Evolutionary conservation across 148 eudicot species (phyloP), one percentile per base, ranked within the genome.

Genomic region (Fagopyrum esculentum): DNA sequence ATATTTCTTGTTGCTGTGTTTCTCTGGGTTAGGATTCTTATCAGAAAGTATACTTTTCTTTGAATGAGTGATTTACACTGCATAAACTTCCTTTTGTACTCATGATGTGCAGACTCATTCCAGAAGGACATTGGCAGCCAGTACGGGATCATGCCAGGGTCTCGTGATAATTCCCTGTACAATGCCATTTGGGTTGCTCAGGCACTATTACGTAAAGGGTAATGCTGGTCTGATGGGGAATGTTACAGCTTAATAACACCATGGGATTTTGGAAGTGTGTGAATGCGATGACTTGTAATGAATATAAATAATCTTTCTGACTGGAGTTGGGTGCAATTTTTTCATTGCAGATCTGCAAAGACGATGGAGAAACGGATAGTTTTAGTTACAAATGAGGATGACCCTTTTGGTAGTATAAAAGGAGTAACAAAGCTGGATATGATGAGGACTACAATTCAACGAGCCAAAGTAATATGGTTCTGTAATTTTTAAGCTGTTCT

Each of bases 151-250:
- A 75, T 90, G 78, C 72, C 93, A 70, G 98, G 92, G 16, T 90
- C 93, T 49, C 88, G 97, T 56, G 96, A 94, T 45, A 94, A 91
- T 82, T 87, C 98, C 74, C 86, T 94, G 59, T 91, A 90, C 83
- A 94, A 87, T 88, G 96, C 97, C 72, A 84, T 94, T 76, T 94
- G 98, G 98, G 98, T 80, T 84, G 93, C 97, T 54, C 98, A 91
- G 79, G 98, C 93, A n/a, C 82, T 94, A 29, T 80, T 94, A 30
- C 93, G 97, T 45, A 94, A 94, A 83, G 98, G 98, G 98, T 93
- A 84, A 72, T 72, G 19, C 68, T 73, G 7, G 4, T 73, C 15
- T 66, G 60, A 40, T n/a, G 12, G 16, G 4, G 2, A 30, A 40
- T 22, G 43, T 8, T 54, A 6, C 35, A 29, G 45, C 55, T 60